Evolutionary conservation across 768 basidiomycete species (phyloP).

Genomic region (Psilocybe tampanensis): DNA sequence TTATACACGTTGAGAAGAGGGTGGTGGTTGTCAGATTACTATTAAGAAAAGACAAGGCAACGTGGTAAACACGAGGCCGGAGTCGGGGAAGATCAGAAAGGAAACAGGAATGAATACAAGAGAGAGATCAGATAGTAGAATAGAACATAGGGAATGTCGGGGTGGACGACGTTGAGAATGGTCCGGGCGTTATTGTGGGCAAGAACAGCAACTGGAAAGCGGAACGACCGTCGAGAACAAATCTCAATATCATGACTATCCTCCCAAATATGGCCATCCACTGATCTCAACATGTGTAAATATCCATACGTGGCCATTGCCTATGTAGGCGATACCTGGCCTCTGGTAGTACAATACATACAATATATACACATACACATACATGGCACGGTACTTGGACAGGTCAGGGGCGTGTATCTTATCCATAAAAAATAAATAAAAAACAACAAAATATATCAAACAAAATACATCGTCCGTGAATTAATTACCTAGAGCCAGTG

Average conservation of each 20-base stretch:
- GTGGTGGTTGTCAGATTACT: constrained; percentile 30
- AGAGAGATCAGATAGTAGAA: constrained; percentile 18
- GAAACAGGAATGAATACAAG: constrained; percentile 26
- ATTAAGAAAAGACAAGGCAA: constrained; percentile 51
- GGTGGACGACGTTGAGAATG: not conserved
- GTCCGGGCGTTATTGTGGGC: too few relatives aligned
- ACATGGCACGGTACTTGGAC: too few relatives aligned
- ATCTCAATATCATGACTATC: not conserved
- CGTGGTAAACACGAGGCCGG: constrained; percentile 77
- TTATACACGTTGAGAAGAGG: constrained; percentile 63
- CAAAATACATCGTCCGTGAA: too few relatives aligned
- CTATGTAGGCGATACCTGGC: too few relatives aligned
- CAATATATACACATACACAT: too few relatives aligned
- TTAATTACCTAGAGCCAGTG: too few relatives aligned
- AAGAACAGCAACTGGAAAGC: too few relatives aligned
- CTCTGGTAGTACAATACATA: not conserved
- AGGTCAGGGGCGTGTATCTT: too few relatives aligned
- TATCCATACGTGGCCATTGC: too few relatives aligned
- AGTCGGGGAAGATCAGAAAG: constrained; percentile 32
- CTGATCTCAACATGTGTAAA: constrained; percentile 13
- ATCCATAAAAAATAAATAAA: too few relatives aligned
- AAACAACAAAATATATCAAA: too few relatives aligned
- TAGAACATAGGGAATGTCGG: constrained; percentile 5
- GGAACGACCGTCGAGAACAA: not conserved
- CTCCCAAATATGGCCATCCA: constrained; percentile 1